Evolutionary conservation across 768 basidiomycete species (phyloP), one percentile per base, ranked within the genome.

Genomic region (Amanita pseudoporphyria): DNA sequence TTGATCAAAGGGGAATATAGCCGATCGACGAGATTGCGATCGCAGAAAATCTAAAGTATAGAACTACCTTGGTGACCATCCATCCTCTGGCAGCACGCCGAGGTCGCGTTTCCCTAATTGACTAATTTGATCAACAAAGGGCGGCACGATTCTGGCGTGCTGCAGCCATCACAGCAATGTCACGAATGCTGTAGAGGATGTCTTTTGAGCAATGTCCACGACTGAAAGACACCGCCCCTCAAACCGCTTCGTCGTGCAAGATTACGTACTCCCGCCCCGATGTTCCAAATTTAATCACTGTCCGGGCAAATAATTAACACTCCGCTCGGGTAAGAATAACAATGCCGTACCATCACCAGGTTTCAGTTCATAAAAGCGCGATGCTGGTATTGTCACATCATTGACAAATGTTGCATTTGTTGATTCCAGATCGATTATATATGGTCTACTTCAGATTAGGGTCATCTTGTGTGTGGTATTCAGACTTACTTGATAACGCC

Each of bases 401-500:
- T 98, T 98, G 40, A 99, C 95, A 56, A 79, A 74, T 0, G 96
- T 98, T 2, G 88, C 83, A 61, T 99, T 99, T 2, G 96, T 97
- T n/a, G 93, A 96, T 57, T 99, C 94, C 7, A 99, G 79, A 67
- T 99, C 96, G 52, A 99, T 96, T 44, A 99, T 79, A 64, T 93
- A 99, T 1, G 96, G 93, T 61, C 93, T 98, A 31, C 35, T 6
- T 26, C 38, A 31, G 6, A 40, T 38, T 39, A 38, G 35, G 30
- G 30, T 45, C 33, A 18, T 22, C 41, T 39, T 16, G n/a, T 26
- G 21, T 35, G 13, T 9, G 19, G 36, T 14, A 18, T 12, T 33
- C 2, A 12, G 14, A 74, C 88, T 38, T 42, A 95, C 95, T 98
- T 99, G 39, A 89, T 77, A 4, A 74, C 67, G n/a, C 78, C 72